Percentiles rank a stretch among this genome's conserved stretches.
phyloP scores from a whole-genome alignment of 2,329 filamentous ascomycete species.

The Calonectria hongkongensis region DNA sequence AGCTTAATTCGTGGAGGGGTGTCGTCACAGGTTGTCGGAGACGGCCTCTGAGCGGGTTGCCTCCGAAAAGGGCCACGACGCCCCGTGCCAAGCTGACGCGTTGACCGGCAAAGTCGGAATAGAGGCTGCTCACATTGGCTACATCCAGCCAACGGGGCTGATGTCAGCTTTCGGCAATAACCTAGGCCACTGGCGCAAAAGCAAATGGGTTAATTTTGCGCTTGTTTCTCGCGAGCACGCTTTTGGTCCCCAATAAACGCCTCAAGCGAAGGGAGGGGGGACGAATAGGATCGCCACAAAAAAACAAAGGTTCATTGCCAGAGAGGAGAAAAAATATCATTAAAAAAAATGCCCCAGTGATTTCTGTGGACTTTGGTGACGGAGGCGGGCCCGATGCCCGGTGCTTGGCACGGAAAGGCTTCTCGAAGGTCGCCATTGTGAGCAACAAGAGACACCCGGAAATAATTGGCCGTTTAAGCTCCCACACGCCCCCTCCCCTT shows the following conservation, averaged over 20 bases:
- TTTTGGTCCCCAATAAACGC: not conserved
- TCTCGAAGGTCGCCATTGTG: conserved; percentile 46
- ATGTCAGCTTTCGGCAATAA: conserved; percentile 42
- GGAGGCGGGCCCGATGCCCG: conserved; percentile 46
- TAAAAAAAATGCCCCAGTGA: conserved; percentile 4
- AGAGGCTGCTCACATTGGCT: conserved; percentile 35
- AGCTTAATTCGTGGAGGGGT: conserved; percentile 54
- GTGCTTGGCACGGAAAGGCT: conserved; percentile 51
- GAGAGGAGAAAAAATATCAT: not conserved
- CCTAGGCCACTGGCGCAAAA: conserved; percentile 25
- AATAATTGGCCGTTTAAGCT: conserved; percentile 43
- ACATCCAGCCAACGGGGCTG: conserved; percentile 45
- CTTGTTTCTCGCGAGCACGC: not conserved
- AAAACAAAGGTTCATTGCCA: not conserved
- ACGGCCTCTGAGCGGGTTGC: conserved; percentile 26
- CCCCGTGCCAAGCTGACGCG: conserved; percentile 49
- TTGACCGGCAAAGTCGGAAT: conserved; percentile 54
- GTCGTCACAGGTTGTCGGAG: conserved; percentile 38
- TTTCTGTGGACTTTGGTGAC: conserved; percentile 14
- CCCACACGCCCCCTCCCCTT: conserved; percentile 40
- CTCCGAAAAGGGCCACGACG: conserved; percentile 34
- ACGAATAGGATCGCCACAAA: conserved; percentile 15
- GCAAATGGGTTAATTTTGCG: conserved; percentile 17
- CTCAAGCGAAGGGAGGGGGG: conserved; percentile 21
- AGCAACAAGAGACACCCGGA: conserved; percentile 29